Evolutionary conservation across 1,139 yeast species (phyloP).

Genomic region (Arxiozyma bovina): DNA sequence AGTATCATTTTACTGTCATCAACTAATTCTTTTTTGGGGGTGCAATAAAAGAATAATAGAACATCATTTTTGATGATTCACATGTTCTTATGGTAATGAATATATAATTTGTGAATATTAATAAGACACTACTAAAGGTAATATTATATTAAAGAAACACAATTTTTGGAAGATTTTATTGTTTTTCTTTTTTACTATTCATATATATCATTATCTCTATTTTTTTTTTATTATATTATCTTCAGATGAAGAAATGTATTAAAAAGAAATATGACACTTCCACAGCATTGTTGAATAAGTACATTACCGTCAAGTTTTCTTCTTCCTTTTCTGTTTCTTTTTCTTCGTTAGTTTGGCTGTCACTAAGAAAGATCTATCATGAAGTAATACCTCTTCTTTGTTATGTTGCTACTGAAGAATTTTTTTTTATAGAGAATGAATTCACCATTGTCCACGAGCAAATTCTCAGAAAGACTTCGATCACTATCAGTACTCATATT

Average conservation of each 20-base stretch:
- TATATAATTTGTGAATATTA: background rate
- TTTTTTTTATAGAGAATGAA: no score
- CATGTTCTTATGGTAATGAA: background rate
- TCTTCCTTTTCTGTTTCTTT: no score
- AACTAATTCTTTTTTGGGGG: background rate
- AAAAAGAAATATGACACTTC: background rate
- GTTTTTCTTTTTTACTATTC: background rate
- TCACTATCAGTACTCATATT: no score
- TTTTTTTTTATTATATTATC: background rate
- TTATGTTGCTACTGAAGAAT: no score
- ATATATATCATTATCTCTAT: background rate
- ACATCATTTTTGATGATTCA: background rate
- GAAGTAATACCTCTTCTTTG: no score
- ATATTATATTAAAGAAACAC: background rate
- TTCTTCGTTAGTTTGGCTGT: no score
- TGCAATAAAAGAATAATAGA: background rate
- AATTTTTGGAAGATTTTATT: background rate
- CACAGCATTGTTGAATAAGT: background rate
- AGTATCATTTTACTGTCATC: constrained; percentile 2
- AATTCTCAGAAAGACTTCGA: no score
- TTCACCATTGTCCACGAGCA: no score
- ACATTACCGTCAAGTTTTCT: background rate
- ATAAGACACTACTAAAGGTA: background rate
- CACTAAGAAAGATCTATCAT: no score
- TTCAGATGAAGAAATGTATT: background rate